These are phyloP conservation scores for Fraxinus greggii DNA, from an alignment of 305 asterid genomes.

Conservation along the genomic window DNA sequence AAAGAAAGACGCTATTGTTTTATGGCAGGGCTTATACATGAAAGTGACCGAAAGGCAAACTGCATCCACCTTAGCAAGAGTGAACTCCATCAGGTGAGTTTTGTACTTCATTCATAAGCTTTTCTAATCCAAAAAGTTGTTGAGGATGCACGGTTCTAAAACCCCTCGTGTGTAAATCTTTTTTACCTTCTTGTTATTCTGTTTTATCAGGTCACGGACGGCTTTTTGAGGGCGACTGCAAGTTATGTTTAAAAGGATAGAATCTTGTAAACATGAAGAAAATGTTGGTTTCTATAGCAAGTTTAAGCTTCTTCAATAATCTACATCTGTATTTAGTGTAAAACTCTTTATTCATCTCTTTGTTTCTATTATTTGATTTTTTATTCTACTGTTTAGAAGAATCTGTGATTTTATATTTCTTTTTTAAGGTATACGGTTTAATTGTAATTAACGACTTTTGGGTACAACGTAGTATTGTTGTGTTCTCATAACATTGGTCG, in stretches of 20 bases:
- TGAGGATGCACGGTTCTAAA: not conserved
- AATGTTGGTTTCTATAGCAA: not conserved
- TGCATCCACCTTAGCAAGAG: slow-evolving; percentile 35
- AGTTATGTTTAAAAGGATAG: not conserved
- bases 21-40: slow-evolving; percentile 88
- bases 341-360: not conserved
- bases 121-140: not conserved
- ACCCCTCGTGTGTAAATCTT: not conserved
- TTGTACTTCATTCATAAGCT: not conserved
- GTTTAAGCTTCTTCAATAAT: not conserved
- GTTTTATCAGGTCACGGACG: not conserved
- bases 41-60: slow-evolving; percentile 62
- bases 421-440: not conserved
- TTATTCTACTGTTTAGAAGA: not conserved
- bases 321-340: not conserved
- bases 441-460: not conserved
- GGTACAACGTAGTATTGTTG: not conserved
- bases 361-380: not conserved
- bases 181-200: not conserved
- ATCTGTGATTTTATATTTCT: not conserved
- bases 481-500: not conserved
- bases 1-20: not conserved
- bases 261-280: not conserved
- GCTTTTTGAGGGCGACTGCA: not conserved
- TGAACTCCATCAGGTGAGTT: slow-evolving; percentile 30